Base-by-base conservation (phyloP, 1,284 basidiomycete species). In the Puccinia coronata region DNA sequence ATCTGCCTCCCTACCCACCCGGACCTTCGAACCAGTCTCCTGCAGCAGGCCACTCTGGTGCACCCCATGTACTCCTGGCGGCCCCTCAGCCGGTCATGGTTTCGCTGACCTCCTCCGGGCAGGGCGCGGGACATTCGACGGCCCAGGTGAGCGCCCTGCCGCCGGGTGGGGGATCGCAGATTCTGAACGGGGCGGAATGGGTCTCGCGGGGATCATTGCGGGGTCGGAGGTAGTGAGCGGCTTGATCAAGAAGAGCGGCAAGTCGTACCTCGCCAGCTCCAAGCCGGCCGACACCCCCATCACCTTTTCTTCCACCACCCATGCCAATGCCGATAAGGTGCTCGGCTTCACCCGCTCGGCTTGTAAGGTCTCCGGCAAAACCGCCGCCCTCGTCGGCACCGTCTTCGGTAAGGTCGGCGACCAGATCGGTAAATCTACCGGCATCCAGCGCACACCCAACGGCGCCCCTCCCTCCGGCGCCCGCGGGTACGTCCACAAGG, bases 351-450 rank as follows among this genome's bases (percentile, higher is more conserved):
- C 84, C 0, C 73, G 78, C 36, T 75, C 74, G 18, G 84, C 83
- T 9, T 77, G 79, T 20, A 63, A 82, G 20, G 81, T 83, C 23
- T 82, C 83, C 28, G 80, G 83, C 39, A 84, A 85, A 65, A 85
- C 86, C 23, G 83, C 84, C 1, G 82, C 82, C 5, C 84, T 84
- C 1, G 84, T 87, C 41, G 83, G 85, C 12, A 76, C 82, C 4
- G 81, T 85, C 0, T 86, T 86, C 4, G 83, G 83, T 23, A 82
- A 82, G 51, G 51, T 87, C 8, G 86, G 86, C 12, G 84, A 86
- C 82, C 82, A 76, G 67, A 84, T 86, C 55, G 86, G 86, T 2
- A 84, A 85, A 71, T 82, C 83, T 49, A 84, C 85, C 1, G 86
- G 86, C 6, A 84, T 86, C 47, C 86, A 86, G 80, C 82, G 84